These are phyloP conservation scores for Hamigera avellanea DNA, from an alignment of 495 filamentous ascomycete species.

Conservation along the genomic window DNA sequence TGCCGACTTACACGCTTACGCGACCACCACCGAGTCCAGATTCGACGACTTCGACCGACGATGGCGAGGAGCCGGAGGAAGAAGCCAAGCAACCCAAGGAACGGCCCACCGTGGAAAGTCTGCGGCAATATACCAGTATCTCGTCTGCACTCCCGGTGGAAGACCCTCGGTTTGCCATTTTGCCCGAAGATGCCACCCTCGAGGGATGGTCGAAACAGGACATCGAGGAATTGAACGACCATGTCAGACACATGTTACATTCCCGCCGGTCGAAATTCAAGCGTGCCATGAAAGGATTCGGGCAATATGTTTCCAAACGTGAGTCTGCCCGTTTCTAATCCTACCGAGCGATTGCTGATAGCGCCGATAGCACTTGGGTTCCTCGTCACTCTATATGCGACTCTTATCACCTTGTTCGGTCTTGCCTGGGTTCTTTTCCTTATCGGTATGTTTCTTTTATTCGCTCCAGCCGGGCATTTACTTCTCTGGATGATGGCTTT, in stretches of 20 bases:
- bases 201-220: constrained; percentile 61
- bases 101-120: constrained; percentile 13
- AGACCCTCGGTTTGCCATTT: constrained; percentile 26
- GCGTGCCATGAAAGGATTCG: constrained; percentile 61
- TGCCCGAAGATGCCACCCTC: constrained; percentile 24
- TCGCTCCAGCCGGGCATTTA: background rate
- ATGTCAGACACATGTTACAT: constrained; percentile 73
- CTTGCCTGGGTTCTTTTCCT: constrained; percentile 76
- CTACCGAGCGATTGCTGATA: constrained; percentile 4
- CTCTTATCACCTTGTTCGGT: constrained; percentile 68
- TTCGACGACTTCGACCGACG: constrained; percentile 19
- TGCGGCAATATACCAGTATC: constrained; percentile 19
- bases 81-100: constrained; percentile 10
- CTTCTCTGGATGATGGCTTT: constrained; percentile 1
- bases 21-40: constrained; percentile 27
- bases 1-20: constrained; percentile 63
- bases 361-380: constrained; percentile 48
- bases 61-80: constrained; percentile 14
- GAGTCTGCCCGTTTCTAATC: background rate
- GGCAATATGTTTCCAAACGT: constrained; percentile 58
- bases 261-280: constrained; percentile 66
- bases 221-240: constrained; percentile 61
- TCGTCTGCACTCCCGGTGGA: constrained; percentile 15
- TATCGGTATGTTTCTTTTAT: constrained; percentile 36
- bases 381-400: constrained; percentile 68